These are phyloP conservation scores for Colletotrichum lupini DNA, from an alignment of 2,329 filamentous ascomycete genomes.

Conservation along the genomic window DNA sequence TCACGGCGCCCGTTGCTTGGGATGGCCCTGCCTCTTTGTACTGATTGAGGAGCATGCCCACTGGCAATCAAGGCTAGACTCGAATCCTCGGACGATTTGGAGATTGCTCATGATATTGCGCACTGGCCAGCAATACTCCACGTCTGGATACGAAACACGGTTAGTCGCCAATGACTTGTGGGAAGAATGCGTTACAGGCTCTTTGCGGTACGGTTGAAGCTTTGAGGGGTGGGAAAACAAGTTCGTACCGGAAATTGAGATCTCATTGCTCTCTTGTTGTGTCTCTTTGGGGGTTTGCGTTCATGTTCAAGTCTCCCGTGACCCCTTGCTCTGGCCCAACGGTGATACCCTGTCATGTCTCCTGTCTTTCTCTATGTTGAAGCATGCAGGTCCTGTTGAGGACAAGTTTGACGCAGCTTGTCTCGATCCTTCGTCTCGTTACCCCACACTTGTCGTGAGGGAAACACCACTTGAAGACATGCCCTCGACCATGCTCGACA, in stretches of 20 bases:
- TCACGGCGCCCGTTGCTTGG: not conserved
- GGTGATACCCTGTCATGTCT: not conserved
- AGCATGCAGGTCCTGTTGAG: not conserved
- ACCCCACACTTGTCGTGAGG: slow-evolving; percentile 12
- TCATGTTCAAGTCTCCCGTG: not conserved
- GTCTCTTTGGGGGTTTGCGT: too few relatives aligned
- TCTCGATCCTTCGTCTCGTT: slow-evolving; percentile 17
- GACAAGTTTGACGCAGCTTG: slow-evolving; percentile 10
- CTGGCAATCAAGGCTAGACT: not conserved
- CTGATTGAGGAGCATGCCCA: not conserved
- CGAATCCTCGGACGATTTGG: not conserved
- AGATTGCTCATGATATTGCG: not conserved
- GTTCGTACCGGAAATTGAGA: too few relatives aligned
- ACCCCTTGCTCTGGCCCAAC: not conserved
- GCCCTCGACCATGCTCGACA: not conserved
- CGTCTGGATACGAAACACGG: slow-evolving; percentile 7
- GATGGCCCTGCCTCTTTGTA: not conserved
- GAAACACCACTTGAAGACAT: slow-evolving; percentile 6
- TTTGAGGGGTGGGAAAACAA: not conserved
- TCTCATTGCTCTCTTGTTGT: too few relatives aligned
- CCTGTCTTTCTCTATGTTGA: not conserved
- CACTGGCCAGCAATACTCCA: not conserved
- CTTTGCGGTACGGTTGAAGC: not conserved
- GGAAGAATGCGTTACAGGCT: not conserved
- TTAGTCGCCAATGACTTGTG: not conserved